Conservation (phyloP, 225 moss, liverwort and hornwort genomes). For the Thuidium tamariscinum region DNA sequence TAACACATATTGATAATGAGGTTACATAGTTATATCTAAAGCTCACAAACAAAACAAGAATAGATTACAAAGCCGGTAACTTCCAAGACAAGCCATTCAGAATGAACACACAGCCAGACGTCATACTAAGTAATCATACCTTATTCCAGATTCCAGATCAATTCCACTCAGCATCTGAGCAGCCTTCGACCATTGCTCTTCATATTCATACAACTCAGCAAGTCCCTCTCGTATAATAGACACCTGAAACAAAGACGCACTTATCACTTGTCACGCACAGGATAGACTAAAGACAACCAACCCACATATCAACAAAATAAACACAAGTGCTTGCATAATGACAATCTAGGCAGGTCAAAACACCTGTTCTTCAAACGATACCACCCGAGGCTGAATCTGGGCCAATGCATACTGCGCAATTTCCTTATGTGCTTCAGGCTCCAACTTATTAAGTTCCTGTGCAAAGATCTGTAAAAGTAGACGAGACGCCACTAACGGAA, state of each 20-base stretch:
- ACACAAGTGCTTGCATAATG: neutral
- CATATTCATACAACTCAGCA: slow-evolving; percentile 84
- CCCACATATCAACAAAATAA: neutral
- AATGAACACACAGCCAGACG: neutral
- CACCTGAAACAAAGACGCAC: slow-evolving; percentile 39
- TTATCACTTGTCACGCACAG: neutral
- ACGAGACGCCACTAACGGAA: slow-evolving; percentile 93
- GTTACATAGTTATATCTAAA: neutral
- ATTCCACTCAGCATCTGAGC: slow-evolving; percentile 98
- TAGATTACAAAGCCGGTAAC: neutral
- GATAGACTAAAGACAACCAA: neutral
- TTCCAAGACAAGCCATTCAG: neutral
- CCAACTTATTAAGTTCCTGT: slow-evolving; percentile 89
- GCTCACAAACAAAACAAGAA: neutral
- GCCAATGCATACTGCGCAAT: slow-evolving; percentile 93
- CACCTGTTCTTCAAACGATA: slow-evolving; percentile 99
- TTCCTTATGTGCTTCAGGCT: slow-evolving; percentile 95
- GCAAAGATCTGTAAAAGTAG: slow-evolving; percentile 93
- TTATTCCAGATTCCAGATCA: slow-evolving; percentile 91
- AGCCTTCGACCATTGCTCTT: slow-evolving; percentile 99
- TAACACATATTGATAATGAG: neutral
- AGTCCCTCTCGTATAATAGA: slow-evolving; percentile 95
- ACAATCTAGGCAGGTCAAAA: neutral
- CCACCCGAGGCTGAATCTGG: slow-evolving; percentile 96
- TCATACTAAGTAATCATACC: slow-evolving; percentile 20